Base-by-base conservation (phyloP, 306 rosid species). In the Cotoneaster glaucophyllus region DNA sequence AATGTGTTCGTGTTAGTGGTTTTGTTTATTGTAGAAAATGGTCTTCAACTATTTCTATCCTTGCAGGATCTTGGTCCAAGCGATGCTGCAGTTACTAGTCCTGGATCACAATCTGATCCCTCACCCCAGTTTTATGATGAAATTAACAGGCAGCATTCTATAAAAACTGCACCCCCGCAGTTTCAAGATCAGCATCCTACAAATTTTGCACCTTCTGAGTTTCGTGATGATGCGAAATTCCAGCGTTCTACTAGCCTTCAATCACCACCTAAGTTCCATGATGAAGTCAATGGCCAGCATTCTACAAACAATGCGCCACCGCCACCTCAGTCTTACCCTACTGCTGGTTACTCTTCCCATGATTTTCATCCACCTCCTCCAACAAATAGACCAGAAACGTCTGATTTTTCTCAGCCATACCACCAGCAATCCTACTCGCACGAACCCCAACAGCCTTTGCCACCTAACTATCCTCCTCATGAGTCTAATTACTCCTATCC, bases 41-140 rank as follows among this genome's bases (percentile, higher is more conserved):
- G 77, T 68, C 48, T 82, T 84, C 41, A 62, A 21, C 54, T 54
- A 39, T 73, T n/a, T 43, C 67, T 67, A 64, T 86, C 65, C 76
- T 75, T 82, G 86, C 85, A 96, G 99, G 97, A 90, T 77, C 68
- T 65, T 70, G 90, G 85, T 34, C 83, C 86, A 67, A 82, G 82
- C 2, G 98, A 89, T 75, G 61, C 88, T 65, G 63, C 84, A 67
- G 75, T 69, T 64, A 50, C 68, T 39, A 78, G 82, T 81, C 80
- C 83, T 76, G 91, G 86, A 74, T 69, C 87, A 14, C 88, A 72
- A 15, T 84, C 91, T 1, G 90, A 86, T 81, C 80, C 84, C 22
- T 82, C 88, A 25, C 79, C 59, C 56, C 81, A 76, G 85, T 83
- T 79, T 83, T 17, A 15, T 50, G 54, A 50, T 50, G 21, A 50